Evolutionary conservation across 2,329 filamentous ascomycete species (phyloP), one percentile per base, ranked within the genome.

Genomic region (Rhynchosporium agropyri): DNA sequence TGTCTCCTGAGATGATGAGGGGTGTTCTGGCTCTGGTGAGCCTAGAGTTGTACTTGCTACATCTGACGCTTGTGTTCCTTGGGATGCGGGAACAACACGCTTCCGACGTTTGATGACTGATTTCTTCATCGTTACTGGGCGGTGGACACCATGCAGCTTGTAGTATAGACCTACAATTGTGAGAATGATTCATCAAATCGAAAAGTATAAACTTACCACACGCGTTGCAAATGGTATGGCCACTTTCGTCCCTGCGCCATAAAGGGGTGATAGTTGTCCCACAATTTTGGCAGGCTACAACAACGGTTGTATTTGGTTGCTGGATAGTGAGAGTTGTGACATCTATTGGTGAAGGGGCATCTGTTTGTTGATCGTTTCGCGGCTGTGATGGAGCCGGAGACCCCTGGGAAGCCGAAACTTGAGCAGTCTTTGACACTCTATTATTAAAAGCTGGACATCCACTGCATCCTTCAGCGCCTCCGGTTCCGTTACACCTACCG

Each of bases 401-500:
- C 62, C 65, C 58, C 71, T 72, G 71, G 10, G 68, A 80, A 60
- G 87, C 79, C 60, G 81, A 87, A 68, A 90, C 85, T 74, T 90
- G 89, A 20, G 90, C 89, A 53, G 86, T 91, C 76, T 97, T 98
- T 40, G 94, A 90, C 45, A 98, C 88, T 59, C 95, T 87, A 74
- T 99, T 99, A 81, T 99, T 99, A 81, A 91, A 99, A 2, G 95
- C 95, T 42, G 95, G 95, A 74, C 95, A 99, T 12, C 95, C 95
- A 75, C 91, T 92, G 76, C 95, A 99, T 26, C 92, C 94, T 74
- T 96, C 91, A 38, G 95, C 92, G 59, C 95, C 95, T 50, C 95
- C 95, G 28, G 95, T 98, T 54, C 95, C 95, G 75, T 99, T 98
- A 76, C 95, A 99, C 63, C 89, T 89, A 45, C 95, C 95, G 66